These are phyloP conservation scores for Capniomyces stellatus DNA, from an alignment of 371 early-diverging fungal species.

Conservation along the genomic window DNA sequence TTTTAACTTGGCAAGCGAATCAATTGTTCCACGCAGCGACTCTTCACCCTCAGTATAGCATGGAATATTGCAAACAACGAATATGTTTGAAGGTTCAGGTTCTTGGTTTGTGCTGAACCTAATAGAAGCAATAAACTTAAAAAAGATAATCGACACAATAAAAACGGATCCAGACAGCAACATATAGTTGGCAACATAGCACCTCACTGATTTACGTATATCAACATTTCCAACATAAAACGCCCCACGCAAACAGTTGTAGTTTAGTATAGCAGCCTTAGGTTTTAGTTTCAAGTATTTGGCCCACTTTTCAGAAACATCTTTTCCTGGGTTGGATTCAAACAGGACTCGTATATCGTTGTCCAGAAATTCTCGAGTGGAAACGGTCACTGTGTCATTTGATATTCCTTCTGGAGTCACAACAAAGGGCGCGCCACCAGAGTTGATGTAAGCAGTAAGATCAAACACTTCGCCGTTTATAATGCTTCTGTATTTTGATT, in stretches of 20 bases:
- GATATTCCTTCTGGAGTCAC: constrained; percentile 15
- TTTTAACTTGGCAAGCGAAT: constrained; percentile 76
- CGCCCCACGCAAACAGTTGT: constrained; percentile 57
- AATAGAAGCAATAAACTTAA: constrained; percentile 84
- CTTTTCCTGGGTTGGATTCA: constrained; percentile 42
- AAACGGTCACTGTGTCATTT: constrained; percentile 20
- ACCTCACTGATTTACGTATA: constrained; percentile 50
- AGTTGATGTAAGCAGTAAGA: constrained; percentile 47
- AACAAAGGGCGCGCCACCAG: constrained; percentile 25
- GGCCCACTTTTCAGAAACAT: constrained; percentile 41
- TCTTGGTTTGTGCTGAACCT: constrained; percentile 52
- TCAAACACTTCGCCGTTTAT: constrained; percentile 60
- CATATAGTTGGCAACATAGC: constrained; percentile 76
- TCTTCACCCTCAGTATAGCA: constrained; percentile 96
- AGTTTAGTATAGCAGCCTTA: constrained; percentile 19
- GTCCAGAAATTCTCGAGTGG: constrained; percentile 23
- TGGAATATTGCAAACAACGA: constrained; percentile 73
- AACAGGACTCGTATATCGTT: constrained; percentile 37
- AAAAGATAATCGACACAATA: constrained; percentile 59
- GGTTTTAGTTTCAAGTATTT: constrained; percentile 11
- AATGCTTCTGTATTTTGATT: constrained; percentile 35
- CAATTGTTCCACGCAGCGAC: constrained; percentile 81
- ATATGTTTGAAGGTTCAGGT: constrained; percentile 76
- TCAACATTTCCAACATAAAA: constrained; percentile 85
- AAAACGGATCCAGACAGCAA: constrained; percentile 56